Evolutionary conservation across 2,329 filamentous ascomycete genomes (phyloP).

Genomic region (Metarhizium album): DNA sequence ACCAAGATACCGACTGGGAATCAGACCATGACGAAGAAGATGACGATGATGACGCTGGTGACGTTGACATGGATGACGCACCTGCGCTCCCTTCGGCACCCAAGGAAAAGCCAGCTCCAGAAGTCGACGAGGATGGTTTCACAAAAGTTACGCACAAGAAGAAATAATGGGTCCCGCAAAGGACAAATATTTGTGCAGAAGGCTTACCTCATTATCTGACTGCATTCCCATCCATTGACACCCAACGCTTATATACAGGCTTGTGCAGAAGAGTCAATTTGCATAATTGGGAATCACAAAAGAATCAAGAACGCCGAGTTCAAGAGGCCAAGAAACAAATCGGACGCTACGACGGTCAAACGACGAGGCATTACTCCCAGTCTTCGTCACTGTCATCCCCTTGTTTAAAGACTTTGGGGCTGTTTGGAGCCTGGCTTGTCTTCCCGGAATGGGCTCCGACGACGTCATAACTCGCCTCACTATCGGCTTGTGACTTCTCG

Average conservation of each 20-base stretch:
- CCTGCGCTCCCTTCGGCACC: conserved; percentile 33
- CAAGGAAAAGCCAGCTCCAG: conserved; percentile 55
- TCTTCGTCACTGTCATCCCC: conserved; percentile 28
- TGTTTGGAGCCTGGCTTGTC: conserved; percentile 65
- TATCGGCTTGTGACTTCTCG: conserved; percentile 81
- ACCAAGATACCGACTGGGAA: conserved; percentile 52
- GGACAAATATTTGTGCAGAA: conserved; percentile 3
- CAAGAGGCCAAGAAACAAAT: not conserved
- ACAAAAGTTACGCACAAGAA: conserved; percentile 63
- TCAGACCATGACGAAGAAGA: conserved; percentile 51
- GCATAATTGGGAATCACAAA: conserved; percentile 10
- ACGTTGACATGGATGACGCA: conserved; percentile 61
- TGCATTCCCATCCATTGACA: conserved; percentile 12
- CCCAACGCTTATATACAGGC: conserved; percentile 13
- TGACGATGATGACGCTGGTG: conserved; percentile 38
- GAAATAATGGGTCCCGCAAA: conserved; percentile 30
- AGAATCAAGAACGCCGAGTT: conserved; percentile 22
- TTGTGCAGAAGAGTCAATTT: conserved; percentile 1
- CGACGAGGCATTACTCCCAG: conserved; percentile 9
- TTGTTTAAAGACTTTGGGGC: conserved; percentile 46
- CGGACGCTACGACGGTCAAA: not conserved
- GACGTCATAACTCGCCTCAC: conserved; percentile 92
- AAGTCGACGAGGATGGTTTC: conserved; percentile 75
- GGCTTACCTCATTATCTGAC: not conserved
- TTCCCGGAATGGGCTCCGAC: conserved; percentile 68